Percentiles rank a stretch among this genome's conserved stretches.
Conservation (phyloP, 2,329 filamentous ascomycete species). For the Neobulgaria alba region DNA sequence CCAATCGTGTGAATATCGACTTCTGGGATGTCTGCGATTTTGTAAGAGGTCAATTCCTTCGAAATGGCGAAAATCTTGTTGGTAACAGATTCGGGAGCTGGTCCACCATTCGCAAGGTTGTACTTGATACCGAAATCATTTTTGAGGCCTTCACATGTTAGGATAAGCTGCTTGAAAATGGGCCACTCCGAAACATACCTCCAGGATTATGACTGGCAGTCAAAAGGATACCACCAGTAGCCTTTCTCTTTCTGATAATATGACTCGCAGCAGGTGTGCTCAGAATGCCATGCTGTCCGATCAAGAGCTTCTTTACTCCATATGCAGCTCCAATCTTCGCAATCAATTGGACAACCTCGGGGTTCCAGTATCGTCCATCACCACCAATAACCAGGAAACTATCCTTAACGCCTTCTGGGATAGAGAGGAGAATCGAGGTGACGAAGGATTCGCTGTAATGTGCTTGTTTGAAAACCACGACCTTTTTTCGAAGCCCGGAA, state of each 20-base stretch:
- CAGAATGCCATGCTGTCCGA: slow-evolving; percentile 93
- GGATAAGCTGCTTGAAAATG: not conserved
- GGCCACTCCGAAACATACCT: slow-evolving; percentile 43
- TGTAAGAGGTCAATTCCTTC: slow-evolving; percentile 86
- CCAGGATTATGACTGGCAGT: slow-evolving; percentile 98
- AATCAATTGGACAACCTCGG: slow-evolving; percentile 91
- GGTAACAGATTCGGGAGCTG: slow-evolving; percentile 90
- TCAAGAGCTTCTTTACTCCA: slow-evolving; percentile 96
- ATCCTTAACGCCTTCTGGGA: slow-evolving; percentile 84
- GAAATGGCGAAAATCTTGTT: slow-evolving; percentile 96
- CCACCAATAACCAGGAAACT: slow-evolving; percentile 88
- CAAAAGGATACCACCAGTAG: slow-evolving; percentile 91
- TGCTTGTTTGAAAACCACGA: slow-evolving; percentile 90
- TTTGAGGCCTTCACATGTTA: slow-evolving; percentile 56
- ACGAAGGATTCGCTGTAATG: slow-evolving; percentile 97
- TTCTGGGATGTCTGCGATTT: slow-evolving; percentile 78
- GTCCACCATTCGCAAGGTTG: slow-evolving; percentile 93
- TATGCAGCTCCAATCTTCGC: slow-evolving; percentile 96
- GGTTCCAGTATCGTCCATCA: slow-evolving; percentile 95
- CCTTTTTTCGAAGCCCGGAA: slow-evolving; percentile 97
- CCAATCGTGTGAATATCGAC: slow-evolving; percentile 79
- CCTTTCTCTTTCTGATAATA: slow-evolving; percentile 87
- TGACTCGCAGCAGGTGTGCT: slow-evolving; percentile 95
- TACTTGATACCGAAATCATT: slow-evolving; percentile 99
- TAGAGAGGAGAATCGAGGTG: slow-evolving; percentile 87